A percentile compares a stretch with the other conserved stretches of the same genome.
Evolutionary conservation across 164 flowering plant genomes (phyloP).

Genomic region (Aristolochia californica): DNA sequence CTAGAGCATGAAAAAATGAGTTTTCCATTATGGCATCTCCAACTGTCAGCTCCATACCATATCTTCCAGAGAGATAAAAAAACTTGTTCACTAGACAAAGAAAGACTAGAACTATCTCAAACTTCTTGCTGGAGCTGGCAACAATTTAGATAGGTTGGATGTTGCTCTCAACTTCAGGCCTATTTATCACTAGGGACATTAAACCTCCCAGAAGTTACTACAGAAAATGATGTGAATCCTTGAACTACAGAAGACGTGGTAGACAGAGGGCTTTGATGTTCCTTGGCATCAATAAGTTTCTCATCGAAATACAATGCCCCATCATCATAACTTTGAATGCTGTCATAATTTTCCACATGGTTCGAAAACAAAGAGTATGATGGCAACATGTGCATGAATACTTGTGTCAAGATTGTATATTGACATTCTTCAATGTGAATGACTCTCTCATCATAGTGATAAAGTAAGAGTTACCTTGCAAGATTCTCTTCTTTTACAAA

Average conservation of each 20-base stretch:
- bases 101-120: conserved; percentile 66
- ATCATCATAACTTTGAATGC: conserved; percentile 88
- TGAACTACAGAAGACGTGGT: conserved; percentile 76
- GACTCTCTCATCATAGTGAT: conserved; percentile 64
- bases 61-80: conserved; percentile 87
- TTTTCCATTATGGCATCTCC: conserved; percentile 97
- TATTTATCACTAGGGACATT: conserved; percentile 74
- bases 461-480: conserved; percentile 63
- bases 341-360: conserved; percentile 73
- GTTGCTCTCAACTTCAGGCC: conserved; percentile 77
- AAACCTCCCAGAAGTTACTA: conserved; percentile 46
- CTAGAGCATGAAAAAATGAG: conserved; percentile 60
- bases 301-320: conserved; percentile 84
- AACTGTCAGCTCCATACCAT: conserved; percentile 77
- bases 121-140: too few relatives aligned
- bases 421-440: conserved; percentile 55
- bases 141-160: conserved; percentile 79
- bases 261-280: too few relatives aligned
- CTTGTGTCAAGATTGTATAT: too few relatives aligned
- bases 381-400: too few relatives aligned
- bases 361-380: too few relatives aligned
- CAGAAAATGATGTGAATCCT: conserved; percentile 66
- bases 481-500: conserved; percentile 29
- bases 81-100: conserved; percentile 90
- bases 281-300: conserved; percentile 48